These are phyloP conservation scores for Amaranthus tricolor DNA, from an alignment of 179 eudicot genomes.

Conservation along the genomic window DNA sequence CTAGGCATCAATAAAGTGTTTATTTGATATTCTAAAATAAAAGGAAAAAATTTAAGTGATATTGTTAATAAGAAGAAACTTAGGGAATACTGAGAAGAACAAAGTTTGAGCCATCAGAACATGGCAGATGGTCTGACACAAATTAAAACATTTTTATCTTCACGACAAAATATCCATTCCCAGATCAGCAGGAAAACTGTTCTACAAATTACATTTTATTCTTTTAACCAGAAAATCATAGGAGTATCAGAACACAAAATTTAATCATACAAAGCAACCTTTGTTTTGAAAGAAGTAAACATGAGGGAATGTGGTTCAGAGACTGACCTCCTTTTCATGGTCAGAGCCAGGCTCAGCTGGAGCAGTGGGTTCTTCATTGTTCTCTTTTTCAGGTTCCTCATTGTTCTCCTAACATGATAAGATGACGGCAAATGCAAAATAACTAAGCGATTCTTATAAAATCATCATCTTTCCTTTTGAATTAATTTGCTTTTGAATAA, in stretches of 20 bases:
- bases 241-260: background rate
- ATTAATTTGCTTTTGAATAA: background rate
- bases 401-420: conserved; percentile 18
- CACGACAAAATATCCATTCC: no score
- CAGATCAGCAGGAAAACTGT: background rate
- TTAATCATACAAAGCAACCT: background rate
- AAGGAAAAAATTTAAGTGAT: background rate
- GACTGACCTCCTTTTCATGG: conserved; percentile 46
- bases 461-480: no score
- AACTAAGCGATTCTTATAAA: background rate
- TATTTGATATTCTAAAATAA: background rate
- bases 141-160: background rate
- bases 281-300: conserved; percentile 1
- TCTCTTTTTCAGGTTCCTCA: conserved; percentile 24
- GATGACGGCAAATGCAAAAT: conserved; percentile 7
- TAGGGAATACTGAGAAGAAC: no score
- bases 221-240: no score
- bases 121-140: background rate
- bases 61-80: background rate
- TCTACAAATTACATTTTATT: background rate
- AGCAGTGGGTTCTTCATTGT: conserved; percentile 39
- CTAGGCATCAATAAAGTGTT: conserved; percentile 8
- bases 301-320: conserved; percentile 1
- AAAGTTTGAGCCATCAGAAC: background rate
- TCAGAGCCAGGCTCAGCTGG: conserved; percentile 41